These are phyloP conservation scores for Flaveria robusta DNA, from an alignment of 129 eudicot genomes.

Conservation along the genomic window DNA sequence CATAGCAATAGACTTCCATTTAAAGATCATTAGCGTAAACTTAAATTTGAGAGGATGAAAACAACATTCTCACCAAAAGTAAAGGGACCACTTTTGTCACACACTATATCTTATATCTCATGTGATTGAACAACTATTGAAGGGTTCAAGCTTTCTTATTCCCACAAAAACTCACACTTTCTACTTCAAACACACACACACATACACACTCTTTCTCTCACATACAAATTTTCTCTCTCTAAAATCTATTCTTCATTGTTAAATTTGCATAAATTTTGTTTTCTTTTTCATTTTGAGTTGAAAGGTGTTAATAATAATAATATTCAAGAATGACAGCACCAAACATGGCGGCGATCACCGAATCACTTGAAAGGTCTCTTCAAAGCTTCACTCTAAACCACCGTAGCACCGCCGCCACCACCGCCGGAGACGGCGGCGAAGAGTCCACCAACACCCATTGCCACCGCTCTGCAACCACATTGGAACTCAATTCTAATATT, in stretches of 20 bases:
- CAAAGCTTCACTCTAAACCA: conserved; percentile 75
- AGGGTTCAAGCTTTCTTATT: conserved; percentile 23
- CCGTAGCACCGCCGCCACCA: conserved; percentile 43
- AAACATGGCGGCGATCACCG: conserved; percentile 78
- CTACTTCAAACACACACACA: background rate
- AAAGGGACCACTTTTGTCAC: conserved; percentile 32
- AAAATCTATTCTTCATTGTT: conserved; percentile 4
- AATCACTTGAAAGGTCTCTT: conserved; percentile 81
- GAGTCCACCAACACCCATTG: background rate
- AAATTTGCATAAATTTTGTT: background rate
- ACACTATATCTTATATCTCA: conserved; percentile 18
- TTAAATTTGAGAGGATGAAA: conserved; percentile 33
- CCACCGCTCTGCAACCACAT: conserved; percentile 21
- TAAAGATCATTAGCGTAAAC: conserved; percentile 2
- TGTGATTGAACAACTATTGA: background rate
- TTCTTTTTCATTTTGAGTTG: background rate
- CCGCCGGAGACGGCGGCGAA: conserved; percentile 23
- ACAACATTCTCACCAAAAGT: conserved; percentile 6
- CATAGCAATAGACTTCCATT: conserved; percentile 9
- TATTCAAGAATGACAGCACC: conserved; percentile 51
- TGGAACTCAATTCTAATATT: conserved; percentile 81
- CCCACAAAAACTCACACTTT: conserved; percentile 25
- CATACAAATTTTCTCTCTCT: conserved; percentile 23
- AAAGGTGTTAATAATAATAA: background rate
- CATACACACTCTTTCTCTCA: conserved; percentile 1